Evolutionary conservation across 441 rosid genomes (phyloP), one percentile per base, ranked within the genome.

Genomic region (Dalechampia spathulata): DNA sequence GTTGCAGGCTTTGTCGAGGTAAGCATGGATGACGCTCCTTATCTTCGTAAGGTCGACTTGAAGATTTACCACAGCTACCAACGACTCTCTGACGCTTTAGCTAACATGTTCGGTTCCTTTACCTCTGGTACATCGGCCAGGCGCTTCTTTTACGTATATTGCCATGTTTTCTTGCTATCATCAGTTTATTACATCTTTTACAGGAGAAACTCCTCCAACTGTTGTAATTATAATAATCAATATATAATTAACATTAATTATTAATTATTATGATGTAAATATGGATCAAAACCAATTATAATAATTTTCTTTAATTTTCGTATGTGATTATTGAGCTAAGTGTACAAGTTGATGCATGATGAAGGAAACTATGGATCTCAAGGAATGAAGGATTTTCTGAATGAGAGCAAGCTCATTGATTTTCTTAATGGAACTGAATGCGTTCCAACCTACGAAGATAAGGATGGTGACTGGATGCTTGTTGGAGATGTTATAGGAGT

Each of bases 401-500:
- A 77, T 38, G 89, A 83, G 75, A 72, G 86, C 56, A 87, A 83
- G 79, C 69, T 78, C 21, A 67, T 48, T 78, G 94, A 82, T 52
- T 62, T 85, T 7, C 78, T 81, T 64, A 79, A 72, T 64, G 77
- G 72, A 41, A 75, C 83, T 57, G 92, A 89, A 45, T 86, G 80
- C 75, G 86, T 82, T 67, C 86, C 91, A 34, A 83, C 89, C 60
- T 85, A 88, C 51, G 91, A 88, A 73, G 96, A 88, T 75, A 85
- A 83, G 76, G 96, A 88, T 53, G 90, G 94, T 51, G 96, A 88
- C 45, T 88, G 94, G 96, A 88, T 85, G 96, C 96, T 88, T 43
- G 87, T 88, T 55, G 94, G 96, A 10, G 96, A 88, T 69, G 96
- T 88, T 94, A 22, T 88, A 94, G 96, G 75, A 79, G 96, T 88